Evolutionary conservation across 1,284 basidiomycete genomes (phyloP), one percentile per base, ranked within the genome.

Genomic region (Ceratobasidium sp.): DNA sequence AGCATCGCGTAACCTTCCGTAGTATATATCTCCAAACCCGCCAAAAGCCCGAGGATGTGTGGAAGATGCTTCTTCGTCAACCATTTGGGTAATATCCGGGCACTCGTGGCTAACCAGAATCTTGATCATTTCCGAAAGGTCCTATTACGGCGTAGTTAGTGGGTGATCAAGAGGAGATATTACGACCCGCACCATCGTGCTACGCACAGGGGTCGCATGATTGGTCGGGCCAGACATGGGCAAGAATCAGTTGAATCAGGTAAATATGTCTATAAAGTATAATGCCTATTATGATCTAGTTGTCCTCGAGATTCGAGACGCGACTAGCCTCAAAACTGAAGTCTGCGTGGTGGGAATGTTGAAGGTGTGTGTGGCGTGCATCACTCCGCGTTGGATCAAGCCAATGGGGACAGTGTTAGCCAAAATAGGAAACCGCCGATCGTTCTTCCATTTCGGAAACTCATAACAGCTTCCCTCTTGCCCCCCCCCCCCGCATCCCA

Each of bases 21-120:
- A 29, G 27, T 57, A 57, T 4, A 57, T n/a, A 57, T 57, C 56
- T 7, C 56, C 56, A 57, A 29, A 57, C 19, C 56, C 56, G 6
- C 56, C 56, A 27, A 29, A 15, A n/a, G 56, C 56, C 6, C 24
- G 17, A 8, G 56, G 56, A 31, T 6, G 17, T 29, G 27, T n/a
- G 24, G 24, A 27, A 9, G 29, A 31, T n/a, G 8, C 7, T 22
- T 14, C 31, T 5, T n/a, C 0, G 31, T 59, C 56, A 1, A 41
- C 15, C 19, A 19, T 2, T 59, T 59, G 33, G 14, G 33, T 59
- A 17, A 54, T 27, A 15, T 54, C 51, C 9, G 51, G 51, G 15
- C 51, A 54, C 14, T 29, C 51, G n/a, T 29, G 51, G 31, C 51
- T 54, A 17, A 7, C 5, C 22, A 54, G 31, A 17, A 54, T 54